Percentiles rank a stretch among this genome's conserved stretches.
Evolutionary conservation across 1,284 basidiomycete species (phyloP).

Genomic region (Malassezia sp.): DNA sequence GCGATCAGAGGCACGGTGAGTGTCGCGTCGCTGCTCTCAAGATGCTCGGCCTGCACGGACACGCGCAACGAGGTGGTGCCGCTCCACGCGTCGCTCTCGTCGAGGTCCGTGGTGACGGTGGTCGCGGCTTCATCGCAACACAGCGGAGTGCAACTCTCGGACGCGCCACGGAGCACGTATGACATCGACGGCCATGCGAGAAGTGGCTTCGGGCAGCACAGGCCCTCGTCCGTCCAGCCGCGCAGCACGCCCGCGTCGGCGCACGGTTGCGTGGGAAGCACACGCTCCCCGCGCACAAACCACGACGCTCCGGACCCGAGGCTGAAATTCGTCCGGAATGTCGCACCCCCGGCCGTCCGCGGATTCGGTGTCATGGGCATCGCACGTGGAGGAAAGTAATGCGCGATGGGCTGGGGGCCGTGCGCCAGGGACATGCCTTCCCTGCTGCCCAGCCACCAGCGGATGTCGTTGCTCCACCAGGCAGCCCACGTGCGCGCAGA

Average conservation of each 20-base stretch:
- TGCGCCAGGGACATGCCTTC: too few relatives aligned
- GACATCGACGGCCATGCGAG: constrained; percentile 8
- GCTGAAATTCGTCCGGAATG: constrained; percentile 29
- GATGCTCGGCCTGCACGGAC: not conserved
- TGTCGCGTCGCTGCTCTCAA: too few relatives aligned
- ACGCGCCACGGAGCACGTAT: constrained; percentile 5
- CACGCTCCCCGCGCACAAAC: constrained; percentile 22
- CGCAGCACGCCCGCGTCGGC: not conserved
- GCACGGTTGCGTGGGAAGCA: constrained; percentile 18
- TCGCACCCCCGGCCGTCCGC: not conserved
- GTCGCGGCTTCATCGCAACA: not conserved
- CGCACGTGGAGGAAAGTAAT: constrained; percentile 10
- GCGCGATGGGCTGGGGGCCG: constrained; percentile 2
- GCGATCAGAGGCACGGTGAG: too few relatives aligned
- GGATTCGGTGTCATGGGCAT: not conserved
- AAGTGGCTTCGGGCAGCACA: constrained; percentile 8
- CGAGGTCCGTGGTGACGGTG: not conserved
- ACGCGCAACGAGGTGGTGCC: constrained; percentile 2
- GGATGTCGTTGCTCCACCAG: constrained; percentile 28
- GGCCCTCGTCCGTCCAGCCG: constrained; percentile 9
- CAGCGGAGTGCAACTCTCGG: not conserved
- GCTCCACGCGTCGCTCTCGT: constrained; percentile 5
- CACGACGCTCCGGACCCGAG: constrained; percentile 26
- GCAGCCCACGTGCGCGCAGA: constrained; percentile 19
- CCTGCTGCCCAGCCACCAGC: constrained; percentile 25